Evolutionary conservation across 345 rosid species (phyloP), one percentile per base, ranked within the genome.

Genomic region (Corymbia maculata): DNA sequence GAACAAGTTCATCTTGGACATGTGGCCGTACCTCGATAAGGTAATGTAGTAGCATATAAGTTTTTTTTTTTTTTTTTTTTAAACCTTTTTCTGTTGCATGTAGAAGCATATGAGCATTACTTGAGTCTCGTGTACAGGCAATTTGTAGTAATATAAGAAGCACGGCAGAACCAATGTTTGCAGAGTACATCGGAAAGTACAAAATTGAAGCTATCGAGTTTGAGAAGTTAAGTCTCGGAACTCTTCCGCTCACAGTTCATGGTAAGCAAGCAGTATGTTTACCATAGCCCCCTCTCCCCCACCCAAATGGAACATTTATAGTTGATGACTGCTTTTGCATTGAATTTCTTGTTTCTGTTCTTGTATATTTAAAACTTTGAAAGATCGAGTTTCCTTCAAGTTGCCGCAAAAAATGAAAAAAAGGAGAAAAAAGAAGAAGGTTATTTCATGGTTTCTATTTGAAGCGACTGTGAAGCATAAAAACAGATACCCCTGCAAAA

Each of bases 1-100:
- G 79, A 94, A 92, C 88, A 91, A 89, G 85, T 92, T 92, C 86
- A n/a, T 92, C 32, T 87, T 85, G 9, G 89, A 91, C 13, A 86
- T 93, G 93, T 94, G 94, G 94, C 94, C 94, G 32, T 91, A 79
- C 89, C 90, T 93, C 6, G 92, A 93, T 14, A 93, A 91, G 94
- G 94, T 91, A 75, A 86, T 15, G 15, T 12, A 3, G 19, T 4
- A 42, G 49, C 13, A 51, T 85, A 3, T 10, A 4, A 12, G 17
- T 9, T 49, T 86, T 44, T 13, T 49, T 85, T 30, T 13, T 49
- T 49, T 30, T n/a, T n/a, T n/a, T n/a, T n/a, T n/a, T n/a, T n/a
- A n/a, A 45, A 59, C 45, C 68, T 64, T 42, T 42, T 52, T 47
- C 42, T 30, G 44, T 50, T n/a, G 21, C 24, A 52, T 80, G 32